A percentile compares a stretch with the other conserved stretches of the same genome.
These are phyloP conservation scores for Achaetomium macrosporum DNA, from an alignment of 2,329 filamentous ascomycete species.

Conservation along the genomic window DNA sequence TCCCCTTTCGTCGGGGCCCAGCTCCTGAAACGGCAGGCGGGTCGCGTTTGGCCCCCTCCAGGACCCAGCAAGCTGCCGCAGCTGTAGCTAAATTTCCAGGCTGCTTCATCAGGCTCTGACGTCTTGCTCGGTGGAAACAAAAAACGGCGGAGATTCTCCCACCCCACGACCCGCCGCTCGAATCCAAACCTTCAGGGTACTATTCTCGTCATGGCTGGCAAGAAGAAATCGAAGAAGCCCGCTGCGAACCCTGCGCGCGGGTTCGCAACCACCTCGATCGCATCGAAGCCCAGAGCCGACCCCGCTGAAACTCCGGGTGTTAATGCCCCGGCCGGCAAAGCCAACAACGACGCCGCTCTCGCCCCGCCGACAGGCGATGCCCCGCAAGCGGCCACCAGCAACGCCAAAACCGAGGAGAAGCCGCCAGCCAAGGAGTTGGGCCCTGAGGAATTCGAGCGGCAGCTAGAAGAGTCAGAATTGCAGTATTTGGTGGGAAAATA, in stretches of 20 bases:
- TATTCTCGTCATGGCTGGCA: constrained; percentile 54
- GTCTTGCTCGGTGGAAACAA: constrained; percentile 7
- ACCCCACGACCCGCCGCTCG: constrained; percentile 1
- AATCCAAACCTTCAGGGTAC: neutral
- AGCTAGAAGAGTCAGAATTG: constrained; percentile 84
- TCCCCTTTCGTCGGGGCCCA: constrained; percentile 12
- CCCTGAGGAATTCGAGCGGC: constrained; percentile 83
- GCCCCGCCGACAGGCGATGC: constrained; percentile 21
- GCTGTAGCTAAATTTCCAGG: constrained; percentile 14
- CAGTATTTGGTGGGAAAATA: constrained; percentile 83
- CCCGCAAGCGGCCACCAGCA: constrained; percentile 19
- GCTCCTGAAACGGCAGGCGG: constrained; percentile 24
- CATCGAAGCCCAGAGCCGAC: constrained; percentile 72
- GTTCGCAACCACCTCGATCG: constrained; percentile 88
- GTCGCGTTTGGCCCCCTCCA: constrained; percentile 13
- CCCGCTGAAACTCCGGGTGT: constrained; percentile 34
- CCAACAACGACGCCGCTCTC: constrained; percentile 18
- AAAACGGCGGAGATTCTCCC: constrained; percentile 3
- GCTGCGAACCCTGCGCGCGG: constrained; percentile 81
- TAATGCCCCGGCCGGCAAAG: constrained; percentile 19
- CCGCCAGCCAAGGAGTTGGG: constrained; percentile 49
- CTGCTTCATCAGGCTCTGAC: constrained; percentile 11
- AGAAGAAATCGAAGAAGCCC: constrained; percentile 89
- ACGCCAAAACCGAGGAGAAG: constrained; percentile 19
- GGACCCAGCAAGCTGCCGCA: neutral